phyloP scores from a whole-genome alignment of 306 rosid species.

The Bauhinia variegata region DNA sequence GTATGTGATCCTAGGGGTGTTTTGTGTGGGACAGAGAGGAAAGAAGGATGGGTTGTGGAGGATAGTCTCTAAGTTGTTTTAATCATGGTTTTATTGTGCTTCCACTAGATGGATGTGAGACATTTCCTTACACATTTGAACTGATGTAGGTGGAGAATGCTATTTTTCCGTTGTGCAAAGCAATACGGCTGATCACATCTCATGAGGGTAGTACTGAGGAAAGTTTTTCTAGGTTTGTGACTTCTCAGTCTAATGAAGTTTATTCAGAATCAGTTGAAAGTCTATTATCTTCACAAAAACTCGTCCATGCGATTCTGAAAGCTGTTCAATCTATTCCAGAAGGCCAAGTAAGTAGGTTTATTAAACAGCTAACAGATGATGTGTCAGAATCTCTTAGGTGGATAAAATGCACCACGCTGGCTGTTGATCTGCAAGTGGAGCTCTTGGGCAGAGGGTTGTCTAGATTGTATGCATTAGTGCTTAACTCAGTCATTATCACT shows the following conservation, averaged over 20 bases:
- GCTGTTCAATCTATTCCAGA: conserved; percentile 77
- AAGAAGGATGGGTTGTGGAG: conserved; percentile 13
- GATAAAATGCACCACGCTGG: conserved; percentile 40
- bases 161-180: conserved; percentile 75
- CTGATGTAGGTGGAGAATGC: conserved; percentile 73
- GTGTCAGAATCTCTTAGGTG: conserved; percentile 71
- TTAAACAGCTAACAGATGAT: conserved; percentile 61
- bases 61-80: background rate
- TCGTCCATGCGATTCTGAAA: conserved; percentile 56
- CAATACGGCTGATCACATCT: conserved; percentile 56
- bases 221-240: conserved; percentile 49
- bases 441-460: conserved; percentile 82
- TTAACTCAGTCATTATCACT: conserved; percentile 75
- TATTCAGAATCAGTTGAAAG: conserved; percentile 68
- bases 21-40: conserved; percentile 17
- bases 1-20: conserved; percentile 24
- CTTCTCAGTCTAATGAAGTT: conserved; percentile 49
- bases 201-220: conserved; percentile 42
- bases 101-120: conserved; percentile 31
- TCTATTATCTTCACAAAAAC: conserved; percentile 60
- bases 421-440: conserved; percentile 54
- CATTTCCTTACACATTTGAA: conserved; percentile 35
- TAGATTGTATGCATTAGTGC: conserved; percentile 67
- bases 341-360: conserved; percentile 77
- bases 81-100: conserved; percentile 24